These are phyloP conservation scores for Luffa aegyptiaca DNA, from an alignment of 306 rosid species.

Conservation along the genomic window DNA sequence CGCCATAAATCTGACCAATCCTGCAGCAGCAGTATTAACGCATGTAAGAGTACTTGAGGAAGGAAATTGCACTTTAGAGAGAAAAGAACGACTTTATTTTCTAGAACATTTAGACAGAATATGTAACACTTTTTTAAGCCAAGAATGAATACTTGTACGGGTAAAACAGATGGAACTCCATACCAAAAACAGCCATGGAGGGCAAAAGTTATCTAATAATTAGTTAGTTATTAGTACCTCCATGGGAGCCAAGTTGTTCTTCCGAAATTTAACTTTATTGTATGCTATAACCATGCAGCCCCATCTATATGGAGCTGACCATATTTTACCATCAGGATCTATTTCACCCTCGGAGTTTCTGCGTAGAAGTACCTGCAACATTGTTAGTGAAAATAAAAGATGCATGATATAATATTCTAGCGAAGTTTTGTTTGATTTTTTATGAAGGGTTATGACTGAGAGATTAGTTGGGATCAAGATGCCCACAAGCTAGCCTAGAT, in stretches of 20 bases:
- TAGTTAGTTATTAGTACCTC: slow-evolving; percentile 26
- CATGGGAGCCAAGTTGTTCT: slow-evolving; percentile 63
- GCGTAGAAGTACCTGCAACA: slow-evolving; percentile 66
- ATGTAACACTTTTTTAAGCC: neutral
- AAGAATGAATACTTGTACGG: neutral
- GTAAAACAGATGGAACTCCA: neutral
- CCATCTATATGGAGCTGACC: slow-evolving; percentile 93
- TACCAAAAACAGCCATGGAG: neutral
- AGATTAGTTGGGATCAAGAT: neutral
- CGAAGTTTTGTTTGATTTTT: neutral
- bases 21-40: slow-evolving; percentile 34
- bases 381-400: slow-evolving; percentile 24
- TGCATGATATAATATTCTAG: neutral
- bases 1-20: slow-evolving; percentile 98
- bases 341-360: slow-evolving; percentile 71
- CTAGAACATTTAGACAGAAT: neutral
- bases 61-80: neutral
- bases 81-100: neutral
- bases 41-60: slow-evolving; percentile 9
- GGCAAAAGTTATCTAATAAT: neutral
- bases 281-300: slow-evolving; percentile 93
- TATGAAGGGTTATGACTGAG: neutral
- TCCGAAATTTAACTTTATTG: slow-evolving; percentile 63
- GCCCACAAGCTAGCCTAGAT: neutral
- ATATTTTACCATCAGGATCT: slow-evolving; percentile 65